Evolutionary conservation across 192 early-diverging fungal genomes (phyloP).

Genomic region (Coemansia sp.): DNA sequence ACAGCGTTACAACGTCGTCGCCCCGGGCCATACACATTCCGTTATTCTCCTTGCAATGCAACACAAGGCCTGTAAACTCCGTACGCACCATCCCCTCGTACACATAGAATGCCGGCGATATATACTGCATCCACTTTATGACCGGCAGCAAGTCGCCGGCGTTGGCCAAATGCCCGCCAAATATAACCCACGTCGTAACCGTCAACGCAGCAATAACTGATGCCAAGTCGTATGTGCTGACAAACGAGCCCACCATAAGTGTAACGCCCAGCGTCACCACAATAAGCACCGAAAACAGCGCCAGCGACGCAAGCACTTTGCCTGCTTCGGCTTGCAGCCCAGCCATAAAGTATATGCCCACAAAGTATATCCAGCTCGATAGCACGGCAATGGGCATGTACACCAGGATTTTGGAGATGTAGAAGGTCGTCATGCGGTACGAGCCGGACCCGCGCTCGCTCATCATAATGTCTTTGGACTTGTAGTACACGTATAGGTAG

Average conservation of each 20-base stretch:
- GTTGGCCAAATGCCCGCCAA: slow-evolving; percentile 53
- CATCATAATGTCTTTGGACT: slow-evolving; percentile 58
- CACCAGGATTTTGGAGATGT: slow-evolving; percentile 61
- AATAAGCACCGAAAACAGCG: slow-evolving; percentile 41
- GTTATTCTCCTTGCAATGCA: slow-evolving; percentile 48
- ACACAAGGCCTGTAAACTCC: slow-evolving; percentile 44
- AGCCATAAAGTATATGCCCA: slow-evolving; percentile 55
- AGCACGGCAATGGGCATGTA: slow-evolving; percentile 51
- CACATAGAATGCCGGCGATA: slow-evolving; percentile 48
- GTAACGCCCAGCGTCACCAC: slow-evolving; percentile 49
- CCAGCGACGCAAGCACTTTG: slow-evolving; percentile 36
- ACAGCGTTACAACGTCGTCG: slow-evolving; percentile 48
- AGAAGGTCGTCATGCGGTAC: slow-evolving; percentile 65
- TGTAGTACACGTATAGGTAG: slow-evolving; percentile 52
- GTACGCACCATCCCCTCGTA: slow-evolving; percentile 54
- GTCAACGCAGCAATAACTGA: slow-evolving; percentile 44
- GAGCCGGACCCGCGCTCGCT: slow-evolving; percentile 66
- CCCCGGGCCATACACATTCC: slow-evolving; percentile 50
- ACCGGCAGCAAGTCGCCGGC: slow-evolving; percentile 49
- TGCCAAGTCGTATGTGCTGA: slow-evolving; percentile 41
- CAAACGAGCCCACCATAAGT: slow-evolving; percentile 47
- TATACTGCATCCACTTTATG: slow-evolving; percentile 55
- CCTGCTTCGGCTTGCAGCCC: slow-evolving; percentile 33
- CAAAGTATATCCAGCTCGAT: slow-evolving; percentile 50
- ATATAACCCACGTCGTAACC: slow-evolving; percentile 50